These are phyloP conservation scores for Neurospora sp. DNA, from an alignment of 495 filamentous ascomycete species.

Conservation along the genomic window DNA sequence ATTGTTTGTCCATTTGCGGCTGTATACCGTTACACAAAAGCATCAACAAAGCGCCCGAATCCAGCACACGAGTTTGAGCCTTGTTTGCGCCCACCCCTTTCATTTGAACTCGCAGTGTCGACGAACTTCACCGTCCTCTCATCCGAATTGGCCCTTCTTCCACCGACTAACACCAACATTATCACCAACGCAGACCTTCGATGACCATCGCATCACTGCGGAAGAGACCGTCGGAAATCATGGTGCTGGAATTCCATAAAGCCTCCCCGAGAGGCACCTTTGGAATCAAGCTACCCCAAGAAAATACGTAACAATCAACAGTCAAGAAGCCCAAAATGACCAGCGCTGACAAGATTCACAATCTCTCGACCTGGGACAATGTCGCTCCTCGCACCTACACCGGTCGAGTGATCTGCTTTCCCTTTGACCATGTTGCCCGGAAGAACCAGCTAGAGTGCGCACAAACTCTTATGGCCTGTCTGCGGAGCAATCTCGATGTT, in stretches of 20 bases:
- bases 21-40: neutral
- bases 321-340: neutral
- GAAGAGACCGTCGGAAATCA: neutral
- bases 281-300: neutral
- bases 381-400: constrained; percentile 24
- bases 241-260: neutral
- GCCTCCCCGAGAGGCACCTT: neutral
- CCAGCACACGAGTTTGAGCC: neutral
- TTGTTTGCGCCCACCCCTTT: neutral
- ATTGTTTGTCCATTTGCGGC: neutral
- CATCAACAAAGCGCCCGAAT: neutral
- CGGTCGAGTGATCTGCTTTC: constrained; percentile 25
- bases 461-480: neutral
- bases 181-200: neutral
- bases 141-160: neutral
- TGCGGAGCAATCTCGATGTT: constrained; percentile 14
- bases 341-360: neutral
- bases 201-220: neutral
- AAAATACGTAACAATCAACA: neutral
- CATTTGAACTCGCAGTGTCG: neutral
- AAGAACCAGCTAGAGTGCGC: too few species aligned
- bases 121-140: neutral
- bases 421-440: constrained; percentile 14
- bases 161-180: neutral
- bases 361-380: constrained; percentile 25